These are phyloP conservation scores for Kwoniella sp. DNA, from an alignment of 768 basidiomycete genomes.

Conservation along the genomic window DNA sequence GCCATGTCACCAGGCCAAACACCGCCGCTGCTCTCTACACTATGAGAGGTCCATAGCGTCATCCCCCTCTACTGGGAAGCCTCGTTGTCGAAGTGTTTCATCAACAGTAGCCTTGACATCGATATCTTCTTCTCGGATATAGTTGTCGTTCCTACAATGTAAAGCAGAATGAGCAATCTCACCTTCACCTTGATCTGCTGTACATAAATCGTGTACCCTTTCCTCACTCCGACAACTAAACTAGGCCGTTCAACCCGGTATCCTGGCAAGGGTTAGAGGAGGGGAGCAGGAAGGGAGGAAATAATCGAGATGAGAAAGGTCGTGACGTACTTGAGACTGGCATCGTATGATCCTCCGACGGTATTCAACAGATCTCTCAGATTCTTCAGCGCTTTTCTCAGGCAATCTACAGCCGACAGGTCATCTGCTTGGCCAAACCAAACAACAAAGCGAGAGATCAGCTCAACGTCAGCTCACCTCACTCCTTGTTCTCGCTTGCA, in stretches of 20 bases:
- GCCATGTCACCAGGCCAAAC: too few species aligned
- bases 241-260: too few species aligned
- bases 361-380: constrained; percentile 74
- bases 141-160: constrained; percentile 36
- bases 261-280: too few species aligned
- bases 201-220: too few species aligned
- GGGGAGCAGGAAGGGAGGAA: background rate
- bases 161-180: background rate
- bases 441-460: too few species aligned
- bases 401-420: constrained; percentile 78
- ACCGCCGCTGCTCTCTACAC: too few species aligned
- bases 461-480: too few species aligned
- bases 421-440: constrained; percentile 65
- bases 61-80: constrained; percentile 26
- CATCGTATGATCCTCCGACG: constrained; percentile 69
- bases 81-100: constrained; percentile 37
- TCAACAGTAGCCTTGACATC: constrained; percentile 45
- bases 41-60: constrained; percentile 37
- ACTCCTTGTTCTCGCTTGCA: too few species aligned
- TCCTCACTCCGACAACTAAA: too few species aligned
- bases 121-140: constrained; percentile 47
- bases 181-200: too few species aligned
- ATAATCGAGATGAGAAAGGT: background rate
- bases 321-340: constrained; percentile 61
- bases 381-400: constrained; percentile 73